Evolutionary conservation across 2,329 filamentous ascomycete genomes (phyloP), one percentile per base, ranked within the genome.

Genomic region (Ramularia collo-cygni): DNA sequence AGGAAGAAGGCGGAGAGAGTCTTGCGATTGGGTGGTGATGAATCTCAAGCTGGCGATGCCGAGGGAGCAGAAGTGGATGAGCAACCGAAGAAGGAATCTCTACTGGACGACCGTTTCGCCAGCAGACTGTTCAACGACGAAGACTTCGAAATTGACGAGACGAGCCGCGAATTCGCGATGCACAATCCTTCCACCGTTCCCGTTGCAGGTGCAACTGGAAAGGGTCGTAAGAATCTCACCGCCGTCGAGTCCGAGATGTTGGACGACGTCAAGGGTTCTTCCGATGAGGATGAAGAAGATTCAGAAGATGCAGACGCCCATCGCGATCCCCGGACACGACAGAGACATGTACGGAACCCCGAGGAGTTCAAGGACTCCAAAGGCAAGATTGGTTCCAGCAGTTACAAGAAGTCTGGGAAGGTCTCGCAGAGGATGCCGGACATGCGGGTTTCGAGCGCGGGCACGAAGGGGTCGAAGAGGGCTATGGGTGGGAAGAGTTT

Each of bases 101-200:
- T 98, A 38, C 78, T 77, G 43, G 92, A 98, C 62, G 74, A 80
- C 36, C 89, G 92, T 70, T 96, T 98, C 74, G 76, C 76, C 52
- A 79, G 81, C 53, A 24, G 10, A 10, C 67, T 98, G 46, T 98
- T 96, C 67, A 82, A 95, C 59, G 87, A 96, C 61, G 83, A 89
- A 55, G 89, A 94, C 42, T 96, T 95, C 63, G 77, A 77, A 54
- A 85, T 98, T 43, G 90, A 98, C 62, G 92, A 98, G 66, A 82
- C 69, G 28, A 93, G 83, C 48, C 75, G 79, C 55, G 90, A 96
- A 62, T 98, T 94, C 70, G 77, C 81, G 43, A 75, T 82, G 32
- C 79, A 94, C 64, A 98, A 98, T 60, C 87, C 92, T 4, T 94
- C 86, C 63, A 92, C 86, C 6, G 76, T 69, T 40, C 54, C 47